Evolutionary conservation across 345 rosid species (phyloP).

Genomic region (Euphorbia peplus): DNA sequence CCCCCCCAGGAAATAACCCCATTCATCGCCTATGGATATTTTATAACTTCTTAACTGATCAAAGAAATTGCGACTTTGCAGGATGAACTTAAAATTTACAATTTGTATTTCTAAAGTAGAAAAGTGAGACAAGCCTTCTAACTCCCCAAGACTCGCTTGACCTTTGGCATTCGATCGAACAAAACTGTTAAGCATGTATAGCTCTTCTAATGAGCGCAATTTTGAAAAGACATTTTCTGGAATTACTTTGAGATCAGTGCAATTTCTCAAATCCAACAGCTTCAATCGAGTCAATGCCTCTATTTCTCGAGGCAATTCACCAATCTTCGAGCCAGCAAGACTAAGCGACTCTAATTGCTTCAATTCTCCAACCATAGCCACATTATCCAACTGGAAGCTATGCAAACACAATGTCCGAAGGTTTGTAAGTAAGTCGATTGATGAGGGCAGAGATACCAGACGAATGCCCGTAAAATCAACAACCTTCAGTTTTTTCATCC

Average conservation of each 20-base stretch:
- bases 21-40: conserved; percentile 17
- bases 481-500: background rate
- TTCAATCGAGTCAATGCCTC: conserved; percentile 20
- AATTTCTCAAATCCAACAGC: conserved; percentile 25
- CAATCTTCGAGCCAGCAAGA: conserved; percentile 19
- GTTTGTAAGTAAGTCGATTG: background rate
- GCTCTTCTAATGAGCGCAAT: conserved; percentile 28
- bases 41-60: conserved; percentile 8
- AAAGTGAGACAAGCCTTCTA: conserved; percentile 18
- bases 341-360: conserved; percentile 31
- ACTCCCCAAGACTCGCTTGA: conserved; percentile 16
- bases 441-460: background rate
- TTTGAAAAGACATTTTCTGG: conserved; percentile 26
- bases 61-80: background rate
- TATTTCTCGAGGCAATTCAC: conserved; percentile 20
- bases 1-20: conserved; percentile 14
- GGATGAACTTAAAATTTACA: background rate
- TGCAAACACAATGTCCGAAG: conserved; percentile 14
- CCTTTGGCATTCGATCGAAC: conserved; percentile 25
- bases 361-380: conserved; percentile 13
- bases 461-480: background rate
- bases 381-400: background rate
- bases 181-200: conserved; percentile 22
- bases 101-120: conserved; percentile 15
- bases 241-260: conserved; percentile 21